A percentile compares a stretch with the other conserved stretches of the same genome.
phyloP scores from a whole-genome alignment of 108 stramenopile genomes.

The Thalassiosira profunda region DNA sequence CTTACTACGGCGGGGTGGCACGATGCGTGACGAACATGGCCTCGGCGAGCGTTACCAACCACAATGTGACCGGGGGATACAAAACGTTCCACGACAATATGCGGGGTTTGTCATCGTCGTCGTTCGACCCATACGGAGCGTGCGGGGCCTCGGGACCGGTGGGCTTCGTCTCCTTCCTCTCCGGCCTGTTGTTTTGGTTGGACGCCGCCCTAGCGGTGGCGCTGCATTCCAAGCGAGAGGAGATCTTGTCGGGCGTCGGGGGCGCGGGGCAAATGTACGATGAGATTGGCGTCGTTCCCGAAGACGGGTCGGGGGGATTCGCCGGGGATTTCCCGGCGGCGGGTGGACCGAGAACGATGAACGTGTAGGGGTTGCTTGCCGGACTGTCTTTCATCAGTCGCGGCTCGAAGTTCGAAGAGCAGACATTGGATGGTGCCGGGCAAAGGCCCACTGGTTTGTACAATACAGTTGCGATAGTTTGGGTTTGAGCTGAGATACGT shows the following conservation, averaged over 20 bases:
- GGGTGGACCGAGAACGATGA: too few species aligned
- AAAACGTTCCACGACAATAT: background rate
- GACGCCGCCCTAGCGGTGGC: slow-evolving; percentile 8
- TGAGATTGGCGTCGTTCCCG: too few species aligned
- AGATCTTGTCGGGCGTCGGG: background rate
- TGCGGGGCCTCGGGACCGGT: slow-evolving; percentile 19
- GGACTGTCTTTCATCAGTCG: too few species aligned
- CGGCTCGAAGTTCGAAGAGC: too few species aligned
- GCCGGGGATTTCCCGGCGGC: too few species aligned
- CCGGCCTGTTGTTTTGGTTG: slow-evolving; percentile 15
- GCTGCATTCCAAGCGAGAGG: background rate
- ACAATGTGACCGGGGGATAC: background rate
- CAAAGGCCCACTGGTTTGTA: too few species aligned
- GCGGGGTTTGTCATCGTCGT: background rate
- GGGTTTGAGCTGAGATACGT: too few species aligned
- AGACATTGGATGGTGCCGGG: too few species aligned
- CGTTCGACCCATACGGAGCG: slow-evolving; percentile 3
- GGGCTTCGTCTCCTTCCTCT: slow-evolving; percentile 16
- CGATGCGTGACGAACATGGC: background rate
- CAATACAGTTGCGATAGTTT: too few species aligned
- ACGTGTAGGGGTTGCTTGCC: too few species aligned
- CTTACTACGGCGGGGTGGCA: slow-evolving; percentile 5
- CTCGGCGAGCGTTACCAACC: background rate
- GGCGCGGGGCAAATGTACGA: background rate
- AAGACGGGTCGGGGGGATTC: too few species aligned